A percentile compares a stretch with the other conserved stretches of the same genome.
phyloP scores from a whole-genome alignment of 176 grass and related monocot species.

The Thinopyrum elongatum region DNA sequence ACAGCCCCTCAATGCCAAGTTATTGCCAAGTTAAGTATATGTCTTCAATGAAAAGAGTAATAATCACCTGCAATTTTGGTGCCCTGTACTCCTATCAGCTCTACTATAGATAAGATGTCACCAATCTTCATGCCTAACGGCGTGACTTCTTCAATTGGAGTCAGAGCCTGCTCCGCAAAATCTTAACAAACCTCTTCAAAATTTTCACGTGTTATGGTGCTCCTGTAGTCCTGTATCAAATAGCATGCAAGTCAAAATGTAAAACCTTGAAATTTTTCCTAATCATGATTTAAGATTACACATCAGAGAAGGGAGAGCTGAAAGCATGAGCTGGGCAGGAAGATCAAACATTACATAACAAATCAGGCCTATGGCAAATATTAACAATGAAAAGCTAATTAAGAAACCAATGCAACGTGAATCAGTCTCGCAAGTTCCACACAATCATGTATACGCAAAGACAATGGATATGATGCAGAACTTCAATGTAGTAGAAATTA shows the following conservation, averaged over 20 bases:
- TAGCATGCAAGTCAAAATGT: background rate
- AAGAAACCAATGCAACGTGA: background rate
- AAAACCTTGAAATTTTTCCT: background rate
- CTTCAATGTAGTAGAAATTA: background rate
- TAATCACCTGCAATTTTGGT: conserved; percentile 85
- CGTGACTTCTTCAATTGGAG: conserved; percentile 78
- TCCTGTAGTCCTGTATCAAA: conserved; percentile 42
- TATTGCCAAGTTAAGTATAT: no score
- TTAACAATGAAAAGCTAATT: background rate
- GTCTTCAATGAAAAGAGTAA: background rate
- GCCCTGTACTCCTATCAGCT: conserved; percentile 94
- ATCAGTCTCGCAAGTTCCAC: background rate
- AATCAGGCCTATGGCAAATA: background rate
- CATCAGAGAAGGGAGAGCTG: background rate
- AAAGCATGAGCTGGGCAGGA: background rate
- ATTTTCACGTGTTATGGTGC: conserved; percentile 94
- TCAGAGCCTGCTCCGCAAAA: conserved; percentile 78
- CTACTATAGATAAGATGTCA: conserved; percentile 85
- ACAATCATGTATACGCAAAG: background rate
- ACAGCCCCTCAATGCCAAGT: no score
- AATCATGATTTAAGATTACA: background rate
- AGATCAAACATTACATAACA: conserved; percentile 17
- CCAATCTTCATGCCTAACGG: conserved; percentile 79
- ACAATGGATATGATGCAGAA: background rate
- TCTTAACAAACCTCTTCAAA: conserved; percentile 97